phyloP scores from a whole-genome alignment of 2,329 filamentous ascomycete species.

The Rasamsonia emersonii region DNA sequence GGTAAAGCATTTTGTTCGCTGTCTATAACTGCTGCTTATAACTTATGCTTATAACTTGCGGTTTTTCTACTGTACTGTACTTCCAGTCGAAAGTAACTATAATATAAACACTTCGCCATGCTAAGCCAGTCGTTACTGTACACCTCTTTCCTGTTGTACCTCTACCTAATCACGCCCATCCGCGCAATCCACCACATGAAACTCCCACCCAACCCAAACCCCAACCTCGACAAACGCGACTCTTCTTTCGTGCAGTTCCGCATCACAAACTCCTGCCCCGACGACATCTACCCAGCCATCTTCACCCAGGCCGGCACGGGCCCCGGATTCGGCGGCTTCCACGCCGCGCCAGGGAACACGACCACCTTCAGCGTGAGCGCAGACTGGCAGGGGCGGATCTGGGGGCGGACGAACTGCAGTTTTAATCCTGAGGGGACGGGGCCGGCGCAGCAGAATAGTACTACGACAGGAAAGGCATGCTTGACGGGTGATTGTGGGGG shows the following conservation, averaged over 20 bases:
- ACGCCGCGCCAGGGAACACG: slow-evolving; percentile 51
- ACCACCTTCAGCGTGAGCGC: slow-evolving; percentile 56
- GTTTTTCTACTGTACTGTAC: no score
- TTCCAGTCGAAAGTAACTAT: no score
- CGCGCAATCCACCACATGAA: slow-evolving; percentile 18
- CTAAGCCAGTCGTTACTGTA: no score
- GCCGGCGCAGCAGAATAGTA: slow-evolving; percentile 34
- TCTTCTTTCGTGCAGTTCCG: slow-evolving; percentile 49
- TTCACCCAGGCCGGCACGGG: slow-evolving; percentile 63
- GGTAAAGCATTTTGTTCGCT: no score
- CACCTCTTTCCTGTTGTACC: neutral
- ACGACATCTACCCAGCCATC: slow-evolving; percentile 68
- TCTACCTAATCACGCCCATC: neutral
- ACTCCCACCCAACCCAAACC: slow-evolving; percentile 10
- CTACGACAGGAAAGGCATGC: slow-evolving; percentile 51
- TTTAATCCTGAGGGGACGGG: slow-evolving; percentile 57
- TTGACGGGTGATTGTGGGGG: slow-evolving; percentile 68
- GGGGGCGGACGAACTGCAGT: slow-evolving; percentile 77
- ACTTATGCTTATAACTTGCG: no score
- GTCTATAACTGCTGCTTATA: no score
- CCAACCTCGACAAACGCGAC: slow-evolving; percentile 14
- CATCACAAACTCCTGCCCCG: slow-evolving; percentile 62
- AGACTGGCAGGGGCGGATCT: slow-evolving; percentile 74
- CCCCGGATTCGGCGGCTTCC: slow-evolving; percentile 60
- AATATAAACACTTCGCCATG: no score